Evolutionary conservation across 768 basidiomycete genomes (phyloP).

Genomic region (Russula brevipes): DNA sequence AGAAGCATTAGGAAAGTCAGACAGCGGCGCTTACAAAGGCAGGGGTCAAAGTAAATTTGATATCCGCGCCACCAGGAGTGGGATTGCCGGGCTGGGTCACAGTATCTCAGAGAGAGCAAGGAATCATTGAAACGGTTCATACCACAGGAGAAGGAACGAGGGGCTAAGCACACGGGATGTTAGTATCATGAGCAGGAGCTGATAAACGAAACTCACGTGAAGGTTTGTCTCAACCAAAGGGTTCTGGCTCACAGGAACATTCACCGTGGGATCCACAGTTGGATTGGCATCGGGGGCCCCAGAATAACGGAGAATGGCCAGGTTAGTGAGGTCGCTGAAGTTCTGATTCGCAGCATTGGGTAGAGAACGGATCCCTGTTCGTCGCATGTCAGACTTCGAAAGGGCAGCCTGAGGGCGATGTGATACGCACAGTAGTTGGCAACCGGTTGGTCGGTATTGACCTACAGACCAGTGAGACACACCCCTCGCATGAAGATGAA

Average conservation of each 20-base stretch:
- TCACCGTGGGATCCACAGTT: neutral
- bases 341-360: neutral
- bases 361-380: slow-evolving; percentile 18
- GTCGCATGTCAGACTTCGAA: slow-evolving; percentile 15
- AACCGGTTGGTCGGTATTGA: slow-evolving; percentile 26
- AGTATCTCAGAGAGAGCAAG: neutral
- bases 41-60: slow-evolving; percentile 17
- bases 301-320: slow-evolving; percentile 22
- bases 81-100: slow-evolving; percentile 11
- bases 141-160: neutral
- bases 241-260: neutral
- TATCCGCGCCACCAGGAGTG: slow-evolving; percentile 18
- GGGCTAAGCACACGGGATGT: neutral
- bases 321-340: neutral
- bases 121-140: neutral
- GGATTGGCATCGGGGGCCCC: slow-evolving; percentile 20
- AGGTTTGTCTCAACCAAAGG: slow-evolving; percentile 20
- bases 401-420: too few relatives aligned
- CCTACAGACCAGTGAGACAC: neutral
- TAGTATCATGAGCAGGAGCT: too few relatives aligned
- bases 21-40: slow-evolving; percentile 16
- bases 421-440: slow-evolving; percentile 13
- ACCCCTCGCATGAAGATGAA: too few relatives aligned
- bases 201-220: neutral
- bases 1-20: neutral